Evolutionary conservation across 2,329 filamentous ascomycete genomes (phyloP).

Genomic region (Claviceps maximensis): DNA sequence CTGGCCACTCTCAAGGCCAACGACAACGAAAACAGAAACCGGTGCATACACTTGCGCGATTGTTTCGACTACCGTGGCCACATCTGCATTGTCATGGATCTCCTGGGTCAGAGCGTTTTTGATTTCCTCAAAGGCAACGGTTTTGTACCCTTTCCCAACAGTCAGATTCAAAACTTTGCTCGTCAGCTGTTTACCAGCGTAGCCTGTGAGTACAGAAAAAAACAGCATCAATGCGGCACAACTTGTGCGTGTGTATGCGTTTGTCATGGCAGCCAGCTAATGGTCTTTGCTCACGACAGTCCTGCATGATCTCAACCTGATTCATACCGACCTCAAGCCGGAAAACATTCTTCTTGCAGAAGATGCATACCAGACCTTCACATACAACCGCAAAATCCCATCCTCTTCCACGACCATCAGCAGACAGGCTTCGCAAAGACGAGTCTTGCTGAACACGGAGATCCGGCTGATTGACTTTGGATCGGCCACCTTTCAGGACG

Average conservation of each 20-base stretch:
- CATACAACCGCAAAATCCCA: constrained; percentile 56
- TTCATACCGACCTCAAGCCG: constrained; percentile 72
- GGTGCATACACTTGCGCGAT: constrained; percentile 91
- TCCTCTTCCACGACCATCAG: constrained; percentile 48
- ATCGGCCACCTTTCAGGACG: constrained; percentile 59
- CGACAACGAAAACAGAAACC: constrained; percentile 81
- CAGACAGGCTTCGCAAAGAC: constrained; percentile 49
- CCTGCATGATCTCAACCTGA: constrained; percentile 90
- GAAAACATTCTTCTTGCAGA: constrained; percentile 58
- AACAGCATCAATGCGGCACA: neutral
- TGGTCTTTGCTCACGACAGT: constrained; percentile 35
- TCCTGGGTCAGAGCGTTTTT: constrained; percentile 89
- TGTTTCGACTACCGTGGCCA: constrained; percentile 97
- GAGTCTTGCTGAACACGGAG: constrained; percentile 54
- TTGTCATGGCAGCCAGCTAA: neutral
- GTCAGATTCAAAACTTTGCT: constrained; percentile 94
- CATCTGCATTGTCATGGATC: constrained; percentile 72
- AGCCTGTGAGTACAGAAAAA: constrained; percentile 55
- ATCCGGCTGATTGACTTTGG: constrained; percentile 61
- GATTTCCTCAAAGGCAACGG: constrained; percentile 93
- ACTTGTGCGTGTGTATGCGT: neutral
- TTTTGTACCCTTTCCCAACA: constrained; percentile 96
- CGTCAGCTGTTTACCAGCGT: constrained; percentile 96
- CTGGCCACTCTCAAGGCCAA: constrained; percentile 85
- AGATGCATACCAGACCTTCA: constrained; percentile 54